Conservation (phyloP, 176 grass and related monocot genomes). For the Pharus latifolius region DNA sequence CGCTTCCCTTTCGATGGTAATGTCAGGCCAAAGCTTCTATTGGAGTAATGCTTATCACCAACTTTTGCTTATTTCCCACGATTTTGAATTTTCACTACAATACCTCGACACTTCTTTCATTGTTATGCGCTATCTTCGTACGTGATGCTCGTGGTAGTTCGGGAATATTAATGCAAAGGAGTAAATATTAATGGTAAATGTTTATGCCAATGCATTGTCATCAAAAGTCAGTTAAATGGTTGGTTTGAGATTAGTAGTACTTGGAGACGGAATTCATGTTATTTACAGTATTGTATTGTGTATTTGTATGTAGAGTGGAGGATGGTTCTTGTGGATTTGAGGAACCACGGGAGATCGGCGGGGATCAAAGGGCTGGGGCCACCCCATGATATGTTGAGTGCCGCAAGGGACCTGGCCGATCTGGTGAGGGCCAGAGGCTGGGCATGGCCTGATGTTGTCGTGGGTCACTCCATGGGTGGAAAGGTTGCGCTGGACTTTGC, state of each 20-base stretch:
- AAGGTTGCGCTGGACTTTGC: slow-evolving; percentile 70
- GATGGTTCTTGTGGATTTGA: slow-evolving; percentile 83
- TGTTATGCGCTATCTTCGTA: background rate
- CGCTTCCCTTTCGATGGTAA: slow-evolving; percentile 57
- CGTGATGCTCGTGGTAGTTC: no score
- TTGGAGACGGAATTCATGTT: no score
- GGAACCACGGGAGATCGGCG: slow-evolving; percentile 78
- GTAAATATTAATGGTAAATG: no score
- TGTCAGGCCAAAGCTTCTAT: background rate
- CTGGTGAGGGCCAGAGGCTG: slow-evolving; percentile 59
- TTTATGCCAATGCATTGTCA: no score
- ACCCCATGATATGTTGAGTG: slow-evolving; percentile 53
- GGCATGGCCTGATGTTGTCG: slow-evolving; percentile 83
- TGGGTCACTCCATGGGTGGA: slow-evolving; percentile 97
- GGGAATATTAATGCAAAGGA: no score
- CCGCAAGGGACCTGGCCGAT: slow-evolving; percentile 64
- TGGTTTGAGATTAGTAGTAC: no score
- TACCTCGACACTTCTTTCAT: background rate
- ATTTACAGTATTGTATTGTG: background rate
- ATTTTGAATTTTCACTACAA: no score
- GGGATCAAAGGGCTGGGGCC: slow-evolving; percentile 42
- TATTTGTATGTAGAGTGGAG: slow-evolving; percentile 57
- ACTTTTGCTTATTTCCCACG: background rate
- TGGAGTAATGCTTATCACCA: background rate
- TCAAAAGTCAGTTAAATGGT: no score